phyloP scores from a whole-genome alignment of 352 stramenopile species.

The Pythium phragmiticola region DNA sequence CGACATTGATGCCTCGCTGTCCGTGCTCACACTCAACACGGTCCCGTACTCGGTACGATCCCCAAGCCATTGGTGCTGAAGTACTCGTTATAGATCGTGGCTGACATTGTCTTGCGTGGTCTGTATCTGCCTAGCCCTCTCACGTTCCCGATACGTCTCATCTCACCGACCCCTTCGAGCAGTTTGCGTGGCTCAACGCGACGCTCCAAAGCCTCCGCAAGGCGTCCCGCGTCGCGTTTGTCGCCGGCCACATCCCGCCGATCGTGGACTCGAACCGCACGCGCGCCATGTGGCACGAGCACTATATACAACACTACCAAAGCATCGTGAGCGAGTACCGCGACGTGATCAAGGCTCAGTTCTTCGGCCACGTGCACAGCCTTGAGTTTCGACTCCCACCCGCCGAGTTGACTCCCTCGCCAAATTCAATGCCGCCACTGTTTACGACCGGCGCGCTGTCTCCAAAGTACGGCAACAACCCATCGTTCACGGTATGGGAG shows the following conservation, averaged over 20 bases:
- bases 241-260: constrained; percentile 90
- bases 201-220: constrained; percentile 53
- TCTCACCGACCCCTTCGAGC: constrained; percentile 80
- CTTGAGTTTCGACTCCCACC: constrained; percentile 84
- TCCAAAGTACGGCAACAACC: constrained; percentile 88
- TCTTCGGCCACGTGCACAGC: constrained; percentile 93
- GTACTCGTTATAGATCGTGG: too few species aligned
- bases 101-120: background rate
- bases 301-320: constrained; percentile 85
- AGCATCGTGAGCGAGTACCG: constrained; percentile 59
- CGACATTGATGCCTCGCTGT: constrained; percentile 59
- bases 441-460: constrained; percentile 83
- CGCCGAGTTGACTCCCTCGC: constrained; percentile 19
- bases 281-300: constrained; percentile 79
- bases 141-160: constrained; percentile 72
- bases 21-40: constrained; percentile 78
- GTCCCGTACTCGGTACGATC: constrained; percentile 66
- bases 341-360: constrained; percentile 72
- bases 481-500: constrained; percentile 87
- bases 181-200: constrained; percentile 88
- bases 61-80: too few species aligned
- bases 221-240: constrained; percentile 64
- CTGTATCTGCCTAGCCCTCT: constrained; percentile 38
- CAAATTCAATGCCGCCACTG: constrained; percentile 44
- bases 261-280: constrained; percentile 86